These are phyloP conservation scores for Protostelium mycophagum DNA, from an alignment of 78 protist species.

Conservation along the genomic window DNA sequence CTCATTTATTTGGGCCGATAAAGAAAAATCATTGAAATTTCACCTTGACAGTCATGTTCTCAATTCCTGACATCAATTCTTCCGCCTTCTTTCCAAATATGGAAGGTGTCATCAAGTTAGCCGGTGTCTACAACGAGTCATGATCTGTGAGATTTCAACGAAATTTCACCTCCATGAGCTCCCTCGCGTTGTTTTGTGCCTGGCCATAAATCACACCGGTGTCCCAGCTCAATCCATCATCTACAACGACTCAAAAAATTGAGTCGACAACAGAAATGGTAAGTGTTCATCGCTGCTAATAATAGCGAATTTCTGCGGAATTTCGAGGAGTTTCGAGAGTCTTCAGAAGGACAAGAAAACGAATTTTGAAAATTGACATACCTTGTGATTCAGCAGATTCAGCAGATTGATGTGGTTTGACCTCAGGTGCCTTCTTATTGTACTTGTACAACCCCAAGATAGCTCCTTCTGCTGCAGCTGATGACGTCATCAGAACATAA, in stretches of 20 bases:
- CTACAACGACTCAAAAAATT: background rate
- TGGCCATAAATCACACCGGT: constrained; percentile 35
- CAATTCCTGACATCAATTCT: background rate
- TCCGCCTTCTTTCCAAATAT: constrained; percentile 25
- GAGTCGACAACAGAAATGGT: too few relatives aligned
- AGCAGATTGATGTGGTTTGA: background rate
- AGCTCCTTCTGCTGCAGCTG: background rate
- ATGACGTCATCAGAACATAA: background rate
- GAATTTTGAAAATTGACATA: too few relatives aligned
- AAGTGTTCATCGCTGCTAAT: too few relatives aligned
- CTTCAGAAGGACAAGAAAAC: too few relatives aligned
- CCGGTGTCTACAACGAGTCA: constrained; percentile 8
- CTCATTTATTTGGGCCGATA: too few relatives aligned
- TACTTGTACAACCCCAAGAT: background rate
- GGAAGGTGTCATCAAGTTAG: constrained; percentile 50
- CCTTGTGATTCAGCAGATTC: background rate
- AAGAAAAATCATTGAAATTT: too few relatives aligned
- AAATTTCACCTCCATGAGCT: constrained; percentile 17
- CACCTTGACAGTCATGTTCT: too few relatives aligned
- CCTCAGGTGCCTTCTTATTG: background rate
- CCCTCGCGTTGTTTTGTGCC: constrained; percentile 51
- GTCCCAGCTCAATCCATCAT: constrained; percentile 3
- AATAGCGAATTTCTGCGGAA: too few relatives aligned
- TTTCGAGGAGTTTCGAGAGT: too few relatives aligned
- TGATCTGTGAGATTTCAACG: background rate